Conservation (phyloP, 441 rosid genomes). For the Erysimum pusillum region DNA sequence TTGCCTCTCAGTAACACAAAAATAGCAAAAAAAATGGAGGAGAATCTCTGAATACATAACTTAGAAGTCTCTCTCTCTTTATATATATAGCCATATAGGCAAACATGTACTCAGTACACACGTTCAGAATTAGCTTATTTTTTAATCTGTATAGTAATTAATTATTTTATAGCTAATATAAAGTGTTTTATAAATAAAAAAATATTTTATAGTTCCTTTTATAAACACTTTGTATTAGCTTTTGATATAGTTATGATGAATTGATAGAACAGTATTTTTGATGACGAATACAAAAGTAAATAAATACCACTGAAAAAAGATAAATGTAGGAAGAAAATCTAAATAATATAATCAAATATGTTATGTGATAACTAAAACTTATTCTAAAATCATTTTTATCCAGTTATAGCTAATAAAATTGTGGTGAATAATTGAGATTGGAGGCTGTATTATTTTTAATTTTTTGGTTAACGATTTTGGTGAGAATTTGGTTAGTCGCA, state of each 20-base stretch:
- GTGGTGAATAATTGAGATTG: neutral
- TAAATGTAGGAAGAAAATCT: no score
- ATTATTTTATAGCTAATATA: neutral
- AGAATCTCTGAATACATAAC: neutral
- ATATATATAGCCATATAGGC: constrained; percentile 30
- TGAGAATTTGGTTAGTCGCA: constrained; percentile 26
- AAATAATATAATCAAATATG: no score
- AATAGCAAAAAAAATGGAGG: constrained; percentile 40
- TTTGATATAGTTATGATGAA: no score
- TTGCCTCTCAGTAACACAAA: neutral
- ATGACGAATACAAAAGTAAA: no score
- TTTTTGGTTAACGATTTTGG: constrained; percentile 5
- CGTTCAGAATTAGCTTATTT: neutral
- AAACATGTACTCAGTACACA: neutral
- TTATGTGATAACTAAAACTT: neutral
- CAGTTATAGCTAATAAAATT: neutral
- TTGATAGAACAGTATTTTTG: no score
- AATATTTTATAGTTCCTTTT: neutral
- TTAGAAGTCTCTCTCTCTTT: constrained; percentile 13
- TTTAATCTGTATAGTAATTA: no score
- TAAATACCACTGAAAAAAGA: no score
- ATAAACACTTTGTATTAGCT: no score
- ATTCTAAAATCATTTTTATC: neutral
- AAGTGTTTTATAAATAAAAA: no score
- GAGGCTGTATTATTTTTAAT: neutral